These are phyloP conservation scores for Alternaria gaisen DNA, from an alignment of 2,329 filamentous ascomycete species.

Conservation along the genomic window DNA sequence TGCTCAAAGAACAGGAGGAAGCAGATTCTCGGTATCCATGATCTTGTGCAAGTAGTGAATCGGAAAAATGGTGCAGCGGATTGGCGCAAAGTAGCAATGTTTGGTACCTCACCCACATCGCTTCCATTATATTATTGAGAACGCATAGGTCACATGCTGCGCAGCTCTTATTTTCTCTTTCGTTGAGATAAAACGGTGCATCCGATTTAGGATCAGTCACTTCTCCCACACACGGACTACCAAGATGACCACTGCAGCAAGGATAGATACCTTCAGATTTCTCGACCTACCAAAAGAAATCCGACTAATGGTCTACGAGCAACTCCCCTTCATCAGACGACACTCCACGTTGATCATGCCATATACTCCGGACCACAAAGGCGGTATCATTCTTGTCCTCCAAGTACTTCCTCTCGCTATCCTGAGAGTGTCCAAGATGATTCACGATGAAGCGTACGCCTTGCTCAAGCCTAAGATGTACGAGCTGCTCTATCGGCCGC, in stretches of 20 bases:
- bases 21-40: neutral
- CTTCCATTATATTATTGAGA: neutral
- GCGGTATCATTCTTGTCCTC: neutral
- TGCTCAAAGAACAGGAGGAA: neutral
- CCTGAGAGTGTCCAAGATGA: neutral
- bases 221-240: neutral
- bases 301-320: slow-evolving; percentile 25
- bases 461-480: neutral
- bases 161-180: neutral
- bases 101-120: neutral
- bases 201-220: neutral
- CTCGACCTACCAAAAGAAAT: slow-evolving; percentile 25
- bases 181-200: neutral
- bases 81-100: neutral
- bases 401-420: neutral
- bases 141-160: neutral
- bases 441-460: neutral
- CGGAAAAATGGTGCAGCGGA: neutral
- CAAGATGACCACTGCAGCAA: neutral
- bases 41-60: neutral
- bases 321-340: neutral
- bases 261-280: slow-evolving; percentile 30
- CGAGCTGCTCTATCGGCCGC: neutral
- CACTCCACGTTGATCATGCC: neutral
- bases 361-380: neutral